phyloP scores from a whole-genome alignment of 306 rosid species.

The Senna siamea region DNA sequence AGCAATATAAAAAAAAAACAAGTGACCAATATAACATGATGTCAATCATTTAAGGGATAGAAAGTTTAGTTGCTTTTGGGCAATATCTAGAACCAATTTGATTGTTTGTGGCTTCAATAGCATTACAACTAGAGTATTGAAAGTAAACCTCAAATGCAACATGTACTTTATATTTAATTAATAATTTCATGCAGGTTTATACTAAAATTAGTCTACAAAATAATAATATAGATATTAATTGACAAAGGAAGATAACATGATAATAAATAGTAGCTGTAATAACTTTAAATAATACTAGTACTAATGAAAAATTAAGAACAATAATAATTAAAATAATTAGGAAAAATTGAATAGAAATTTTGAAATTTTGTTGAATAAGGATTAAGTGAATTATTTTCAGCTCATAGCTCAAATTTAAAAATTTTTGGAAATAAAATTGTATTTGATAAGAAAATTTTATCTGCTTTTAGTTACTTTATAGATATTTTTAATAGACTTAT shows the following conservation, averaged over 20 bases:
- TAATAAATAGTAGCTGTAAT: no score
- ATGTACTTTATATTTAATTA: background rate
- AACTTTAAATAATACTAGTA: no score
- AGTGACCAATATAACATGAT: background rate
- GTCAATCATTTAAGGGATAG: background rate
- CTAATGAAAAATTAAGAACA: no score
- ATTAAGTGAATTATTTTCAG: no score
- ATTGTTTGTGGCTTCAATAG: background rate
- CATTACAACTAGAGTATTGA: background rate
- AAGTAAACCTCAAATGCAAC: background rate
- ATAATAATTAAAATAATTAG: no score
- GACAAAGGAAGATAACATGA: background rate
- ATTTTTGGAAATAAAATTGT: no score
- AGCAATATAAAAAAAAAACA: background rate
- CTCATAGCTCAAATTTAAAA: no score
- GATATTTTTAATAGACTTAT: no score
- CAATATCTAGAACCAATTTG: background rate
- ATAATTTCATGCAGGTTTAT: background rate
- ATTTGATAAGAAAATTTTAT: no score
- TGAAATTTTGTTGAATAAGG: no score
- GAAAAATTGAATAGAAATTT: no score
- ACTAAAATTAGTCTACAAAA: background rate
- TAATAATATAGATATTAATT: background rate
- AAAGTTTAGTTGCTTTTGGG: background rate
- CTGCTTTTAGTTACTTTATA: no score